Conservation (phyloP, 192 early-diverging fungal genomes). For the Entomortierella chlamydospora region DNA sequence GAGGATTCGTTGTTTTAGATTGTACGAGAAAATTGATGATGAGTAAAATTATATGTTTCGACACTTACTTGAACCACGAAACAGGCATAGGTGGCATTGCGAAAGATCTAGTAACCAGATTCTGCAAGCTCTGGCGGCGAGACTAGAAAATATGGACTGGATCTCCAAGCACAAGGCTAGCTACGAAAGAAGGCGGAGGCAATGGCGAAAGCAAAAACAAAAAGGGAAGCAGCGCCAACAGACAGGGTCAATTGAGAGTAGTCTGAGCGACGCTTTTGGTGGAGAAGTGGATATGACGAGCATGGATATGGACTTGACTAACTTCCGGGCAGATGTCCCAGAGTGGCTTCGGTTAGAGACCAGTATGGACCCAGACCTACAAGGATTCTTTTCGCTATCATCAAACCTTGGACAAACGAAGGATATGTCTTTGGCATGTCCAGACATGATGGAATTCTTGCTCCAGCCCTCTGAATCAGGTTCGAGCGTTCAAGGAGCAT, state of each 20-base stretch:
- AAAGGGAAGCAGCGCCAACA: neutral
- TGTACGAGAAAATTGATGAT: too few species aligned
- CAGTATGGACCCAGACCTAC: conserved; percentile 17
- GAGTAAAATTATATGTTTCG: neutral
- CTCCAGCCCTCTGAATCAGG: neutral
- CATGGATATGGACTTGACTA: neutral
- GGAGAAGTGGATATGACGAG: neutral
- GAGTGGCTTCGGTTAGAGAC: neutral
- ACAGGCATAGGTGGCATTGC: neutral
- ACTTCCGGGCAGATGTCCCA: too few species aligned
- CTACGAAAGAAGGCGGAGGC: neutral
- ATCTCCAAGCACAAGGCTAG: neutral
- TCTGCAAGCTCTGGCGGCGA: conserved; percentile 1
- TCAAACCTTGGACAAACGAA: conserved; percentile 3
- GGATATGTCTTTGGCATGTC: conserved; percentile 19
- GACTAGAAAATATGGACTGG: conserved; percentile 28
- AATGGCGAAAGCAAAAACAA: neutral
- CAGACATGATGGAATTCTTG: conserved; percentile 28
- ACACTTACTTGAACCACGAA: too few species aligned
- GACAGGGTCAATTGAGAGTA: neutral
- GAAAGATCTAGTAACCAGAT: conserved; percentile 5
- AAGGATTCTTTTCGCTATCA: conserved; percentile 26
- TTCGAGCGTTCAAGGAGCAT: too few species aligned
- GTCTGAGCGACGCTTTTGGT: neutral
- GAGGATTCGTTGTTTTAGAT: too few species aligned